phyloP scores from a whole-genome alignment of 352 stramenopile species.

The Aphanomyces cochlioides region DNA sequence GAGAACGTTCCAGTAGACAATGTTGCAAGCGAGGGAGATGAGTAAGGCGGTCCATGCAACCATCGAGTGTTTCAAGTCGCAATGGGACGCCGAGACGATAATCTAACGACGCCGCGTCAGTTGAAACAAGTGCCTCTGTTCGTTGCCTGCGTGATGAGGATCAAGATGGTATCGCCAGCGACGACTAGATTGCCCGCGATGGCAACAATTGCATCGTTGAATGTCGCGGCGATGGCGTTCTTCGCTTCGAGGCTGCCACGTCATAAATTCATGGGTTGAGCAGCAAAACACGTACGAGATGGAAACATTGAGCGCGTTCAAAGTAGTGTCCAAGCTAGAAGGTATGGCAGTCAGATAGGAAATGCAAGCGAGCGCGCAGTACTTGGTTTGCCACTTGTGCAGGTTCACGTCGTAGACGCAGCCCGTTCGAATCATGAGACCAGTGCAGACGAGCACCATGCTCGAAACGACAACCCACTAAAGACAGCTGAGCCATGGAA shows the following conservation, averaged over 20 bases:
- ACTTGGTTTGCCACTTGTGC: neutral
- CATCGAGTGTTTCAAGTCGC: conserved; percentile 14
- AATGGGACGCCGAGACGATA: conserved; percentile 10
- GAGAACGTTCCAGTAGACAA: conserved; percentile 17
- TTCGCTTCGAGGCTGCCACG: too few species aligned
- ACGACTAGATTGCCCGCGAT: conserved; percentile 1
- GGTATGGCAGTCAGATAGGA: too few species aligned
- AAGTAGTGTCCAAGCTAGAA: too few species aligned
- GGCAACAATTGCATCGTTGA: too few species aligned
- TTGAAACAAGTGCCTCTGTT: neutral
- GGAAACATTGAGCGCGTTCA: too few species aligned
- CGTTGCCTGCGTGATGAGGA: conserved; percentile 8
- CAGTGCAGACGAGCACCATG: conserved; percentile 10
- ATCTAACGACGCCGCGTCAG: neutral
- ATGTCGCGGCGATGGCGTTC: too few species aligned
- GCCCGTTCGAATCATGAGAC: conserved; percentile 19
- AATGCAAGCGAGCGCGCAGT: neutral
- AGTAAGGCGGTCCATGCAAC: neutral
- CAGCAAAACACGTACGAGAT: too few species aligned
- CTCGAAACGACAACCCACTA: conserved; percentile 12
- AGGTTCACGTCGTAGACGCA: conserved; percentile 25
- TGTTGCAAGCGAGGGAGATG: neutral
- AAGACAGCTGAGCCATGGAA: neutral
- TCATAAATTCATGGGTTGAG: too few species aligned
- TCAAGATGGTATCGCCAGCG: conserved; percentile 11